phyloP scores from a whole-genome alignment of 257 asterid species.

The Coffea eugenioides region DNA sequence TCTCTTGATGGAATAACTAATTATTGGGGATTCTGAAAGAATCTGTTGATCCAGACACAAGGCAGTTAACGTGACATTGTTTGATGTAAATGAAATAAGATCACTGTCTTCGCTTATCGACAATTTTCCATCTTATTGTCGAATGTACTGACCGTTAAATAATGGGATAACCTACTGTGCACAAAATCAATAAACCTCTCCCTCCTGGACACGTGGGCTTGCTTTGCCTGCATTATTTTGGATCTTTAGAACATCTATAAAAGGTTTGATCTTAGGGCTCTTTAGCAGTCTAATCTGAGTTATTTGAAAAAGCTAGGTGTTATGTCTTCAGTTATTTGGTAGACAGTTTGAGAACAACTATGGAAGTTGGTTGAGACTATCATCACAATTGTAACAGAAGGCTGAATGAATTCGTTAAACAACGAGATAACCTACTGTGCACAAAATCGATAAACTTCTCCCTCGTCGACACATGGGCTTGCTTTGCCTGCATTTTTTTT shows the following conservation, averaged over 20 bases:
- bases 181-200: neutral
- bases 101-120: neutral
- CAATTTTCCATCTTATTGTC: neutral
- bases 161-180: neutral
- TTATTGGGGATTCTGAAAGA: neutral
- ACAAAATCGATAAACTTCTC: neutral
- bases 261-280: neutral
- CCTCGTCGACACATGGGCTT: neutral
- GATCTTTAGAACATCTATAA: neutral
- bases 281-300: neutral
- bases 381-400: neutral
- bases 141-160: neutral
- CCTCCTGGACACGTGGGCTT: neutral
- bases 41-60: neutral
- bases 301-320: neutral
- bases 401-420: neutral
- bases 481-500: neutral
- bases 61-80: neutral
- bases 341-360: neutral
- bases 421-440: neutral
- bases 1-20: neutral
- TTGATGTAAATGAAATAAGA: no score
- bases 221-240: neutral
- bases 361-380: neutral
- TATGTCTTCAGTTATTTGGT: neutral